These are phyloP conservation scores for Pleurotus ostreatus DNA, from an alignment of 768 basidiomycete species.

Conservation along the genomic window DNA sequence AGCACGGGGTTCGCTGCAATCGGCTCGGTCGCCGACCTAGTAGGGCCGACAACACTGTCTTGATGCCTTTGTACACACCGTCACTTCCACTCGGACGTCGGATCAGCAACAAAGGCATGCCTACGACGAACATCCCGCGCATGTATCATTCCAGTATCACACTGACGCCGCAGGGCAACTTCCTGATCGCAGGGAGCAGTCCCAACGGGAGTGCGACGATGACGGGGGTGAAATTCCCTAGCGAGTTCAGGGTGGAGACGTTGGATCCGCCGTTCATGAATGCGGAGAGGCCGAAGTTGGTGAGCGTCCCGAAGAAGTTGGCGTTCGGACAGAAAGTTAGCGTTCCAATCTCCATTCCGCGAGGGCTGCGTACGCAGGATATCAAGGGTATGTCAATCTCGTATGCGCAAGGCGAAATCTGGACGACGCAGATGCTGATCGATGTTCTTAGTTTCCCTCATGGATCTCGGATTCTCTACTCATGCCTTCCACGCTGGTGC, in stretches of 20 bases:
- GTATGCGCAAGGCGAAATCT: neutral
- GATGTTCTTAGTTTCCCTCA: constrained; percentile 23
- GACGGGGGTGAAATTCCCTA: constrained; percentile 2
- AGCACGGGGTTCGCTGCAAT: constrained; percentile 23
- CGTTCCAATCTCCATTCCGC: constrained; percentile 27
- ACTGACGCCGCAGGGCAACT: constrained; percentile 25
- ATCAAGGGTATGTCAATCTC: neutral
- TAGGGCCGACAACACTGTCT: constrained; percentile 41
- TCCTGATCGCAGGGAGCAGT: constrained; percentile 23
- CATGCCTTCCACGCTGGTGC: constrained; percentile 32
- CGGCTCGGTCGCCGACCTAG: constrained; percentile 19
- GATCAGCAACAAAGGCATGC: constrained; percentile 28
- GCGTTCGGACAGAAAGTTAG: constrained; percentile 27
- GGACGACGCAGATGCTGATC: neutral
- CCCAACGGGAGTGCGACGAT: constrained; percentile 25
- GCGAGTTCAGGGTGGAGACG: constrained; percentile 24
- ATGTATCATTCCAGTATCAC: constrained; percentile 31
- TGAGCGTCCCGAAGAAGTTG: constrained; percentile 24
- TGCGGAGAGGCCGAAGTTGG: constrained; percentile 15
- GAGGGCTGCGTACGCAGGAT: constrained; percentile 16
- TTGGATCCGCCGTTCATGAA: constrained; percentile 30
- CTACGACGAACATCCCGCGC: constrained; percentile 23
- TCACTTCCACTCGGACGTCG: constrained; percentile 27
- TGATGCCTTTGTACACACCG: constrained; percentile 36
- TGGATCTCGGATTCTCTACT: constrained; percentile 31